Percentiles rank a stretch among this genome's conserved stretches.
Conservation (phyloP, 495 filamentous ascomycete species). For the Entonaema liquescens region DNA sequence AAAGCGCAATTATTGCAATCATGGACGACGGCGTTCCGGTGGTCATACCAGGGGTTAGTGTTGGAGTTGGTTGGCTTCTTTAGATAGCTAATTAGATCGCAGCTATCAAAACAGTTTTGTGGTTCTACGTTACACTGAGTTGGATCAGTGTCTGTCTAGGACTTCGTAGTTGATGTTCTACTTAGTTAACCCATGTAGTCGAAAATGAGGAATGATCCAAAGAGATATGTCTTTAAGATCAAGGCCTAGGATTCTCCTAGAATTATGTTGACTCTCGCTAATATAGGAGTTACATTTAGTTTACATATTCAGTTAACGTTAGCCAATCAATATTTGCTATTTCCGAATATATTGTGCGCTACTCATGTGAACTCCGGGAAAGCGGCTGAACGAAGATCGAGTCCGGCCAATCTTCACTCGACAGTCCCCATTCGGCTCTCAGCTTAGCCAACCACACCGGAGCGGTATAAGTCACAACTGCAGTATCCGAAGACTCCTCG, state of each 20-base stretch:
- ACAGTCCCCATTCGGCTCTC: neutral
- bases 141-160: no score
- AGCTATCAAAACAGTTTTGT: constrained; percentile 23
- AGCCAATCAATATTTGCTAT: neutral
- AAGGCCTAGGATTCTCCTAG: neutral
- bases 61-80: constrained; percentile 45
- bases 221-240: neutral
- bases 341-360: neutral
- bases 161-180: neutral
- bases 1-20: constrained; percentile 41
- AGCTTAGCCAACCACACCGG: neutral
- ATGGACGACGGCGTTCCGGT: constrained; percentile 46
- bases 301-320: neutral
- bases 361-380: neutral
- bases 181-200: neutral
- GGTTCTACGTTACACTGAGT: neutral
- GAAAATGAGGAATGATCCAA: neutral
- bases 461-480: neutral
- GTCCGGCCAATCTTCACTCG: constrained; percentile 1
- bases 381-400: neutral
- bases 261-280: neutral
- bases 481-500: no score
- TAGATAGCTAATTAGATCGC: constrained; percentile 26
- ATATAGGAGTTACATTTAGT: neutral
- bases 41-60: constrained; percentile 46